These are phyloP conservation scores for Melastoma malabathricum DNA, from an alignment of 345 rosid species.

Conservation along the genomic window DNA sequence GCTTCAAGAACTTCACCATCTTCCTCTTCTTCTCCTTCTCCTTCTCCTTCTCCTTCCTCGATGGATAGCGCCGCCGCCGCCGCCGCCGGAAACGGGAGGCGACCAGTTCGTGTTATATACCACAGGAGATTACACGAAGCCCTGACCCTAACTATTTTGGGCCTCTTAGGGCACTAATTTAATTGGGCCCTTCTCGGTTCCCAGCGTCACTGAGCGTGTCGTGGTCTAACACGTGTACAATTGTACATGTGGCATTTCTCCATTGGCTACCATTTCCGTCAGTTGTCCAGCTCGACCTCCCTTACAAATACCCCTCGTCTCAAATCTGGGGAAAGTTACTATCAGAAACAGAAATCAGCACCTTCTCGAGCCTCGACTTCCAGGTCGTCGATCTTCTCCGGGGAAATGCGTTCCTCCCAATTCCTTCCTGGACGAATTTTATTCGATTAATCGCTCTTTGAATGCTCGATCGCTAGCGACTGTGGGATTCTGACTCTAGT, in stretches of 20 bases:
- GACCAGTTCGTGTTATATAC: too few species aligned
- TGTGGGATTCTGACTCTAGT: too few species aligned
- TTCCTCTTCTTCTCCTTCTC: too few species aligned
- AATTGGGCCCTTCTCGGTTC: too few species aligned
- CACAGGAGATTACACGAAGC: too few species aligned
- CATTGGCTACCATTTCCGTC: not conserved
- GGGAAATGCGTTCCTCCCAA: constrained; percentile 12
- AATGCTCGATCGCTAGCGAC: not conserved
- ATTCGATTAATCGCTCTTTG: not conserved
- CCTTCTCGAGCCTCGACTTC: not conserved
- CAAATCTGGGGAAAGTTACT: constrained; percentile 2
- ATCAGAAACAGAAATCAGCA: not conserved
- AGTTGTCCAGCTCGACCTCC: not conserved
- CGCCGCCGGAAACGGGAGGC: too few species aligned
- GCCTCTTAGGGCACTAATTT: too few species aligned
- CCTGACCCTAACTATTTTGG: too few species aligned
- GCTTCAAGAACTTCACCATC: too few species aligned
- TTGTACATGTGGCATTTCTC: constrained; percentile 2
- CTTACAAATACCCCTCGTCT: not conserved
- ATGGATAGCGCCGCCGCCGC: too few species aligned
- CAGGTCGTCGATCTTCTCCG: not conserved
- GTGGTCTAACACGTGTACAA: constrained; percentile 13
- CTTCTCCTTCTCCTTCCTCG: too few species aligned
- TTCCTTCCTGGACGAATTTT: not conserved
- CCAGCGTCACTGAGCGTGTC: constrained; percentile 15